Conservation (phyloP, 2,329 filamentous ascomycete genomes). For the Clonostachys chloroleuca region DNA sequence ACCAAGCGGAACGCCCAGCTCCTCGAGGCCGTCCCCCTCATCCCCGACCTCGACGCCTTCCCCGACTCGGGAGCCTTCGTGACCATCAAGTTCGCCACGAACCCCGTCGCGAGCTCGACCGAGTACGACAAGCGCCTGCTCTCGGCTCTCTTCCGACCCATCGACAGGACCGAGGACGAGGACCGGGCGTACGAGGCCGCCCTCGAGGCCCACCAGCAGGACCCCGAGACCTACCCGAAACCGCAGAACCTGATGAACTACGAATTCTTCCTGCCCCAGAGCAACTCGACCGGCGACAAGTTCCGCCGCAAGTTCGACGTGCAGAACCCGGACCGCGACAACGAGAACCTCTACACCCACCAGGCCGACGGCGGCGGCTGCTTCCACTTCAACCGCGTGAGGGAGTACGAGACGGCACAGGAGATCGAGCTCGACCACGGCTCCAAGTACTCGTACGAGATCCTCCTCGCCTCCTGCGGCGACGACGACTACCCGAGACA, state of each 20-base stretch:
- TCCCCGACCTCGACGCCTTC: slow-evolving; percentile 65
- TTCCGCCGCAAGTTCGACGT: slow-evolving; percentile 60
- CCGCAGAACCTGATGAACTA: slow-evolving; percentile 59
- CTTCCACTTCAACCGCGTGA: slow-evolving; percentile 58
- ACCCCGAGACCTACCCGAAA: slow-evolving; percentile 50
- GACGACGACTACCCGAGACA: slow-evolving; percentile 43
- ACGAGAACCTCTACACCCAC: slow-evolving; percentile 49
- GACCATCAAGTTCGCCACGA: slow-evolving; percentile 64
- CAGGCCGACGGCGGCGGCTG: slow-evolving; percentile 39
- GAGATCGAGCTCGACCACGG: slow-evolving; percentile 51
- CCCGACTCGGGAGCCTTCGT: slow-evolving; percentile 67
- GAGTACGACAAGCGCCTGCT: slow-evolving; percentile 59
- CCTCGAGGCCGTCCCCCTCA: slow-evolving; percentile 54
- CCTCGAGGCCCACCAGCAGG: slow-evolving; percentile 48
- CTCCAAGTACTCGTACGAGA: slow-evolving; percentile 60
- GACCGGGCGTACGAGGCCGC: slow-evolving; percentile 45
- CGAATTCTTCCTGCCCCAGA: slow-evolving; percentile 60
- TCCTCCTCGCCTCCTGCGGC: slow-evolving; percentile 55
- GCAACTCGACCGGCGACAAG: slow-evolving; percentile 36
- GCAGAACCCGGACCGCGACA: slow-evolving; percentile 48
- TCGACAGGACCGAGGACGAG: slow-evolving; percentile 50
- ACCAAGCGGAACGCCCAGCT: slow-evolving; percentile 53
- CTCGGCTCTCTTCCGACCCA: slow-evolving; percentile 56
- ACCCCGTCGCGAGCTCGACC: slow-evolving; percentile 48
- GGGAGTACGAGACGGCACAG: slow-evolving; percentile 60